A percentile compares a stretch with the other conserved stretches of the same genome.
Conservation (phyloP, 371 early-diverging fungal genomes). For the Homolaphlyctis polyrhiza region DNA sequence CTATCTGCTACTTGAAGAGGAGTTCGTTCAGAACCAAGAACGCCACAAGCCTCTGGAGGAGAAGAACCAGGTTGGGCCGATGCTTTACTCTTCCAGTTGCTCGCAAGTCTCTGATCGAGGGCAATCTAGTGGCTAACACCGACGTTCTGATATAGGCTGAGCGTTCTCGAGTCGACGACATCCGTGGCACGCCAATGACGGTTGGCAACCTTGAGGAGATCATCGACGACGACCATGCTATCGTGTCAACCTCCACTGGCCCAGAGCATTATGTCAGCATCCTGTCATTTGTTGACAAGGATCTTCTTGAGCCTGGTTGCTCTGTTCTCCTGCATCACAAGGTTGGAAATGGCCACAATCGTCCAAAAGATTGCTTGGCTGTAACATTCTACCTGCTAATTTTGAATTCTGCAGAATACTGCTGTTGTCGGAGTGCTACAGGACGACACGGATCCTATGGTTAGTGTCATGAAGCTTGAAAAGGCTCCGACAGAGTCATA, state of each 20-base stretch:
- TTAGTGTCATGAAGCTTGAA: slow-evolving; percentile 99
- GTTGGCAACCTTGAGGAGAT: slow-evolving; percentile 99
- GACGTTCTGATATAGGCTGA: slow-evolving; percentile 57
- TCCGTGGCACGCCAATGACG: slow-evolving; percentile 99
- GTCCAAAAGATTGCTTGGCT: background rate
- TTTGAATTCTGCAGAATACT: slow-evolving; percentile 48
- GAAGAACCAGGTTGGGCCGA: slow-evolving; percentile 58
- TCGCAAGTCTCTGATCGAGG: background rate
- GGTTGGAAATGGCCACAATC: slow-evolving; percentile 21
- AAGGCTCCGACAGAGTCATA: slow-evolving; percentile 99
- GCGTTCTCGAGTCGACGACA: slow-evolving; percentile 93
- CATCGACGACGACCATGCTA: slow-evolving; percentile 99
- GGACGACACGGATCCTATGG: slow-evolving; percentile 98
- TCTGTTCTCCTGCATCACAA: slow-evolving; percentile 98
- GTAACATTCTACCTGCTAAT: background rate
- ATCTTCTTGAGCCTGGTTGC: slow-evolving; percentile 97
- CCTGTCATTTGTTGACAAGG: slow-evolving; percentile 99
- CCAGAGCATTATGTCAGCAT: slow-evolving; percentile 99
- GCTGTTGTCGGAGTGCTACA: slow-evolving; percentile 96
- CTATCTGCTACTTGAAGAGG: slow-evolving; percentile 95
- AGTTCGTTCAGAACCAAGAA: slow-evolving; percentile 97
- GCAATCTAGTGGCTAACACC: background rate
- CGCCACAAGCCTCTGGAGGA: slow-evolving; percentile 93
- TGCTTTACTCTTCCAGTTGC: background rate
- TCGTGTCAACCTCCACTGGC: slow-evolving; percentile 93